Conservation (phyloP, 225 moss, liverwort and hornwort genomes). For the Rhytidiadelphus loreus region DNA sequence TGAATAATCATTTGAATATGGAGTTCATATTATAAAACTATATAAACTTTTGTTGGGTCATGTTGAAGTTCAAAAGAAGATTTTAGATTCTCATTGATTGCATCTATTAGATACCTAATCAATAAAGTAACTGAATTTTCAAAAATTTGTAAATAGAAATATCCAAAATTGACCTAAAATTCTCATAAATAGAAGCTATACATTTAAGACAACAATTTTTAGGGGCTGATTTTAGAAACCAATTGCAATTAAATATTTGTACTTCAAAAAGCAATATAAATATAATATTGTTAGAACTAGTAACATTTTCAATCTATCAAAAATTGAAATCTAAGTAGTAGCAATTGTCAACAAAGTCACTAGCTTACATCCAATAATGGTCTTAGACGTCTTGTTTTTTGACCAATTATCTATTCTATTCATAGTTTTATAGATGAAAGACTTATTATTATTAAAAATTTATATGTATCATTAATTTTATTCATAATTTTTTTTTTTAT, state of each 20-base stretch:
- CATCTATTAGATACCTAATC: rapidly evolving
- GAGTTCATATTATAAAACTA: neutral
- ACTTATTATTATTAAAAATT: neutral
- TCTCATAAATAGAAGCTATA: rapidly evolving
- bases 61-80: neutral
- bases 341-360: neutral
- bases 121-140: neutral
- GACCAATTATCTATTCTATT: neutral
- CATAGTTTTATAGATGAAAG: neutral
- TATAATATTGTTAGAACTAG: neutral
- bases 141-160: neutral
- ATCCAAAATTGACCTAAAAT: neutral
- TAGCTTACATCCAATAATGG: neutral
- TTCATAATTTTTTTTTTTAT: neutral
- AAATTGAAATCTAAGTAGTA: neutral
- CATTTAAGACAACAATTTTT: neutral
- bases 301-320: rapidly evolving
- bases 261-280: neutral
- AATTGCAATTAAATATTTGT: rapidly evolving
- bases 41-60: rapidly evolving
- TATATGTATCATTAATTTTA: neutral
- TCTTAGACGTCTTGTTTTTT: rapidly evolving
- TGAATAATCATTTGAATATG: neutral
- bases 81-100: neutral
- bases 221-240: neutral